Conservation (phyloP, 2,329 filamentous ascomycete genomes). For the Corinectria fuckeliana region DNA sequence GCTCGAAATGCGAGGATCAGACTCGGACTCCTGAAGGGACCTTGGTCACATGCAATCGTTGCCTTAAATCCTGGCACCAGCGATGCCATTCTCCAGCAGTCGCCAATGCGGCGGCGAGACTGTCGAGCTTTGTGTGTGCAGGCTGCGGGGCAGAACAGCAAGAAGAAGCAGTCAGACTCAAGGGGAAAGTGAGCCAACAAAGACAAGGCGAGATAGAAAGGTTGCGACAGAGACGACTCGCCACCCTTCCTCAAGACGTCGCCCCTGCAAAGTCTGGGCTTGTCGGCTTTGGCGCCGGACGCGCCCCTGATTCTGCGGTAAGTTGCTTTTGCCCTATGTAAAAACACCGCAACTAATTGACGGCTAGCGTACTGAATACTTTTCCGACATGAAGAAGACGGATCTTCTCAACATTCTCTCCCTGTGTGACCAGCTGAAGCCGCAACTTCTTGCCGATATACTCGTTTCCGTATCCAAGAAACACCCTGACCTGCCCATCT, state of each 20-base stretch:
- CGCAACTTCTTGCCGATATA: conserved; percentile 50
- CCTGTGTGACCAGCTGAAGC: conserved; percentile 50
- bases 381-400: conserved; percentile 44
- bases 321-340: conserved; percentile 21
- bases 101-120: not conserved
- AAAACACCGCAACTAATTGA: not conserved
- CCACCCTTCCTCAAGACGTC: conserved; percentile 40
- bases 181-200: conserved; percentile 23
- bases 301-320: conserved; percentile 44
- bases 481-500: conserved; percentile 52
- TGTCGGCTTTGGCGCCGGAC: conserved; percentile 47
- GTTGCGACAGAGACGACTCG: conserved; percentile 43
- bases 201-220: conserved; percentile 40
- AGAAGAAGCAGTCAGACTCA: conserved; percentile 16
- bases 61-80: conserved; percentile 36
- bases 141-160: conserved; percentile 23
- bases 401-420: conserved; percentile 50
- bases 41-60: conserved; percentile 31
- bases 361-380: conserved; percentile 48
- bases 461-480: conserved; percentile 51
- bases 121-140: conserved; percentile 26
- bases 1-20: conserved; percentile 27
- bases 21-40: conserved; percentile 1
- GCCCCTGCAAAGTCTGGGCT: conserved; percentile 45
- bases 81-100: conserved; percentile 27